Conservation (phyloP, 2,329 filamentous ascomycete species). For the Fusarium virguliforme region DNA sequence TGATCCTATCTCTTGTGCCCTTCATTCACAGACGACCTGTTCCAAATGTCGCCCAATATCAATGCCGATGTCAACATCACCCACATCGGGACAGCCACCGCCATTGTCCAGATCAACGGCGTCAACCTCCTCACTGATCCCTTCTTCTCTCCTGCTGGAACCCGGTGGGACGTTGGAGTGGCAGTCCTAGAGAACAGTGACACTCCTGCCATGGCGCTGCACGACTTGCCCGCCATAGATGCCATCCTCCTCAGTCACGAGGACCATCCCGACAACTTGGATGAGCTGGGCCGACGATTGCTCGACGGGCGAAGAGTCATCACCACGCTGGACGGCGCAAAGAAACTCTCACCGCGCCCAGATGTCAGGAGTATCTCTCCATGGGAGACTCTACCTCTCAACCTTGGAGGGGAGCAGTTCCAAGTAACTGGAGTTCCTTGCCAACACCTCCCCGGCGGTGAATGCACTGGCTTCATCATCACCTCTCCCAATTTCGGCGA, state of each 20-base stretch:
- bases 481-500: background rate
- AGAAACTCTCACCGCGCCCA: background rate
- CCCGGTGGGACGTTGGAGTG: background rate
- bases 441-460: background rate
- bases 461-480: slow-evolving; percentile 5
- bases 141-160: slow-evolving; percentile 54
- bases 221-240: background rate
- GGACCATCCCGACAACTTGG: slow-evolving; percentile 3
- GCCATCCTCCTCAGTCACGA: background rate
- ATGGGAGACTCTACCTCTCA: background rate
- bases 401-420: background rate
- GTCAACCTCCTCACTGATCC: slow-evolving; percentile 64
- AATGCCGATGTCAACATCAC: slow-evolving; percentile 54
- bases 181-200: background rate
- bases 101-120: slow-evolving; percentile 62
- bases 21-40: background rate
- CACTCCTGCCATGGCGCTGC: background rate
- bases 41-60: background rate
- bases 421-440: background rate
- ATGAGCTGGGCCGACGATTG: background rate
- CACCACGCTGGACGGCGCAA: background rate
- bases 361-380: background rate
- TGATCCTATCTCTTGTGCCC: too few relatives aligned
- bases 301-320: slow-evolving; percentile 1
- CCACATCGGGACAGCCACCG: slow-evolving; percentile 65